phyloP scores from a whole-genome alignment of 225 moss, liverwort and hornwort species.

The Climacium dendroides region DNA sequence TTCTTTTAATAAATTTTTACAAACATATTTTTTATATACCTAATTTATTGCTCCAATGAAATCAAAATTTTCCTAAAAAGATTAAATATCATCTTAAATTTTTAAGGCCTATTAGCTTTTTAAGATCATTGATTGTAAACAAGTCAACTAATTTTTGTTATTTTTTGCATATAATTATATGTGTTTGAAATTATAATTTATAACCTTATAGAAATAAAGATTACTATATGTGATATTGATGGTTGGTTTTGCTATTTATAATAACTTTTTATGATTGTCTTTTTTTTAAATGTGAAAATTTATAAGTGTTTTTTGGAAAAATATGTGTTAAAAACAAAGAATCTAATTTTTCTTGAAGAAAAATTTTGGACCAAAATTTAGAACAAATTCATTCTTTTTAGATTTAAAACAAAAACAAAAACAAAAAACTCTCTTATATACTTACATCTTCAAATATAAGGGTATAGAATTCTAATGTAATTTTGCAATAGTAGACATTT shows the following conservation, averaged over 20 bases:
- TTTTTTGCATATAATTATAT: background rate
- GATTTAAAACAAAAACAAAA: background rate
- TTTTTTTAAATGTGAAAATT: background rate
- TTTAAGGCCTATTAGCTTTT: too few relatives aligned
- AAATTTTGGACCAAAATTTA: background rate
- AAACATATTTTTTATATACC: too few relatives aligned
- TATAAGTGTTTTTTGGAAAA: accelerated
- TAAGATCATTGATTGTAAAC: background rate
- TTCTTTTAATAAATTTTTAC: too few relatives aligned
- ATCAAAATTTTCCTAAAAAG: background rate
- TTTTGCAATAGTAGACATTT: background rate
- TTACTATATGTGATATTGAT: too few relatives aligned
- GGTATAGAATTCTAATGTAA: background rate
- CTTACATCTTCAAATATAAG: background rate
- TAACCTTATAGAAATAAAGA: background rate
- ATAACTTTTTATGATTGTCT: background rate
- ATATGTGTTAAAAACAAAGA: background rate
- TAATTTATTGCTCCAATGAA: background rate
- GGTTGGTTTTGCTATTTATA: too few relatives aligned
- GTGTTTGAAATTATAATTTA: background rate
- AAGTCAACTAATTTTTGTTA: background rate
- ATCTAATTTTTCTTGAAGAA: too few relatives aligned
- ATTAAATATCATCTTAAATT: background rate
- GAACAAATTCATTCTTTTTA: too few relatives aligned
- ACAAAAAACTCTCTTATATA: background rate